phyloP scores from a whole-genome alignment of 495 filamentous ascomycete genomes.

The Cercophora scortea region DNA sequence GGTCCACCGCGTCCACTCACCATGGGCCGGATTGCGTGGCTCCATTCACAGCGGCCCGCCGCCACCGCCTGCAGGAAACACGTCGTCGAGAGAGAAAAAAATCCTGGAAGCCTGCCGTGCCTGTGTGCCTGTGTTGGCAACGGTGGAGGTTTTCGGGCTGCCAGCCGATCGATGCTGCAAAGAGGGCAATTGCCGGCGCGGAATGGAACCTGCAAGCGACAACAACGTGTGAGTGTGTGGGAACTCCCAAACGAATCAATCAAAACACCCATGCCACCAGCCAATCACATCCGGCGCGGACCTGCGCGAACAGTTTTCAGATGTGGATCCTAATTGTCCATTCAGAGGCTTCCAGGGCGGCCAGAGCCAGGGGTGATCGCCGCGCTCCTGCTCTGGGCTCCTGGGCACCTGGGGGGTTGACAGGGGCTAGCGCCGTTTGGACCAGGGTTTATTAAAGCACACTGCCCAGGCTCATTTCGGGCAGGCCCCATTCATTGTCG shows the following conservation, averaged over 20 bases:
- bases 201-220: not conserved
- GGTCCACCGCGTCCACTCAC: not conserved
- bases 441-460: slow-evolving; percentile 12
- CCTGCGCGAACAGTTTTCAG: slow-evolving; percentile 15
- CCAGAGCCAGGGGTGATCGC: slow-evolving; percentile 4
- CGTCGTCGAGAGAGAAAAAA: not conserved
- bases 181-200: slow-evolving; percentile 2
- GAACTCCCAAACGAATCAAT: no score
- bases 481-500: not conserved
- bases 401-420: not conserved
- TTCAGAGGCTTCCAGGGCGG: slow-evolving; percentile 1
- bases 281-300: slow-evolving; percentile 16
- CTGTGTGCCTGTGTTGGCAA: no score
- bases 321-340: slow-evolving; percentile 11
- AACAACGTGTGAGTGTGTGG: no score
- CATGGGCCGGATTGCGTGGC: not conserved
- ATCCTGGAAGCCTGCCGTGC: not conserved
- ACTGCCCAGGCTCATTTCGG: slow-evolving; percentile 17
- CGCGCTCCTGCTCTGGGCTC: not conserved
- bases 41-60: not conserved
- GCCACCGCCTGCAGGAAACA: not conserved
- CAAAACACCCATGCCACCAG: not conserved
- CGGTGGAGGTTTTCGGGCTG: no score
- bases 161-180: no score
- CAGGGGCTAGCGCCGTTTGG: slow-evolving; percentile 1